Conservation (phyloP, 2,329 filamentous ascomycete genomes). For the Gremmenia infestans region DNA sequence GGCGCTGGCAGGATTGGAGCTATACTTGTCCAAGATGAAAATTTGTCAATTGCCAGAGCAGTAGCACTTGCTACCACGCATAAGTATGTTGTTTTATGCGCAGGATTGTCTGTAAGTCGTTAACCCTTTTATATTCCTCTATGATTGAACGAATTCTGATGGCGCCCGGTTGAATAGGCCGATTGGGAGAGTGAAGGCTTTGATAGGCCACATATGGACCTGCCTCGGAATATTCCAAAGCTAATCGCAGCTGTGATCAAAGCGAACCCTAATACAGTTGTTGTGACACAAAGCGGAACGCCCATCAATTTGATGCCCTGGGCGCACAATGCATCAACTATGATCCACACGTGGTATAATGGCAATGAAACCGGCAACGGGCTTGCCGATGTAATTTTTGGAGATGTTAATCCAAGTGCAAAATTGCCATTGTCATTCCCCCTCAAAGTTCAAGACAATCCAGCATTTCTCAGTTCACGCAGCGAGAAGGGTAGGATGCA, state of each 20-base stretch:
- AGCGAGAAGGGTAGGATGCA: too few species aligned
- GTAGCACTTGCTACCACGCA: too few species aligned
- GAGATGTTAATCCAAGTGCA: conserved; percentile 58
- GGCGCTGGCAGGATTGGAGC: too few species aligned
- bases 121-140: too few species aligned
- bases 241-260: conserved; percentile 57
- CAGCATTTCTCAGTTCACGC: too few species aligned
- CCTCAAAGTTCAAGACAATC: too few species aligned
- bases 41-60: too few species aligned
- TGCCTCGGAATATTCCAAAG: conserved; percentile 44
- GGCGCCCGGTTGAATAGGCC: conserved; percentile 46
- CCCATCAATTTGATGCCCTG: conserved; percentile 65
- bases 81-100: conserved; percentile 33
- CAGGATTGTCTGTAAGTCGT: conserved; percentile 28
- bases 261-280: conserved; percentile 60
- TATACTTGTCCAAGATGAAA: too few species aligned
- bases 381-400: conserved; percentile 62
- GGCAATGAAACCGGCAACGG: conserved; percentile 57
- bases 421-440: conserved; percentile 47
- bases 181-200: conserved; percentile 13
- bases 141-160: too few species aligned
- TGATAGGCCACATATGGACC: conserved; percentile 11
- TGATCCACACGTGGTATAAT: conserved; percentile 68
- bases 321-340: conserved; percentile 57
- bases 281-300: conserved; percentile 66